Percentiles rank a stretch among this genome's conserved stretches.
Conservation (phyloP, 78 protist genomes). For the Tieghemostelium lacteum region DNA sequence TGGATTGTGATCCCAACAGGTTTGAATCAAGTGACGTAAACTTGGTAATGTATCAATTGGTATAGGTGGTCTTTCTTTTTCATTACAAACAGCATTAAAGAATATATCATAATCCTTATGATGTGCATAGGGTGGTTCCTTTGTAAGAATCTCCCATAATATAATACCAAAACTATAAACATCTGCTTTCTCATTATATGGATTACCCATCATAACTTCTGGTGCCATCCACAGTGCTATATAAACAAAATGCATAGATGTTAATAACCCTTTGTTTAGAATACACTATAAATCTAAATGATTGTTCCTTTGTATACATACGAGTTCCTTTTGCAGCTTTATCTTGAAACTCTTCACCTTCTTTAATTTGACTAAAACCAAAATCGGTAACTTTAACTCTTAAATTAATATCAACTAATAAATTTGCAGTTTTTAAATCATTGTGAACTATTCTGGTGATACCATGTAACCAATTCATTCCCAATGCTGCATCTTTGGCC, state of each 20-base stretch:
- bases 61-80: constrained; percentile 77
- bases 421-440: constrained; percentile 75
- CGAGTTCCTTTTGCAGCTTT: constrained; percentile 81
- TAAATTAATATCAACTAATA: constrained; percentile 74
- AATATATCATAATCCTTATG: constrained; percentile 74
- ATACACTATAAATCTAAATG: background rate
- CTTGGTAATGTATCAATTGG: constrained; percentile 64
- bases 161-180: constrained; percentile 83
- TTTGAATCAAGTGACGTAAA: constrained; percentile 65
- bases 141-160: constrained; percentile 77
- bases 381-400: constrained; percentile 76
- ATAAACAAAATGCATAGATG: background rate
- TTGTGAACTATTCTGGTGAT: constrained; percentile 78
- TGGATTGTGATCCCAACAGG: constrained; percentile 82
- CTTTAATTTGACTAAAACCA: constrained; percentile 81
- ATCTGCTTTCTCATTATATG: constrained; percentile 82
- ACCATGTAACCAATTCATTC: constrained; percentile 90
- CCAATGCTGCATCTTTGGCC: constrained; percentile 83
- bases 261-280: background rate
- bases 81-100: constrained; percentile 75
- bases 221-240: constrained; percentile 85
- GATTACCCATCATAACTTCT: constrained; percentile 85
- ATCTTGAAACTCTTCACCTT: constrained; percentile 78
- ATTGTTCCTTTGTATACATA: constrained; percentile 10
- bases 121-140: constrained; percentile 79